phyloP scores from a whole-genome alignment of 2,329 filamentous ascomycete genomes.

The Corynespora cassiicola region DNA sequence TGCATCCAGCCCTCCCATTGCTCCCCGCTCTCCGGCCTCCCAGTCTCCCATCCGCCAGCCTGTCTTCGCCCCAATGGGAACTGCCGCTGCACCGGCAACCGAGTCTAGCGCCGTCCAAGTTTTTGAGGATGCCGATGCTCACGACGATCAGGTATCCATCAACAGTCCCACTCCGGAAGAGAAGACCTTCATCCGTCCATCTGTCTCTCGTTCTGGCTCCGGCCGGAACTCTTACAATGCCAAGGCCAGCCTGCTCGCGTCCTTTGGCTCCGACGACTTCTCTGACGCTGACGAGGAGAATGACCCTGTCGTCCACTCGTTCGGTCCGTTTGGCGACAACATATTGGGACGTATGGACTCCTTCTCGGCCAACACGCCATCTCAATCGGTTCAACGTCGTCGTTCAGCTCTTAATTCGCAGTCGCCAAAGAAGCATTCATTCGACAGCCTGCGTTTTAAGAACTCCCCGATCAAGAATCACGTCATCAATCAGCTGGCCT shows the following conservation, averaged over 20 bases:
- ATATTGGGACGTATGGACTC: slow-evolving; percentile 82
- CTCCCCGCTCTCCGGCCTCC: slow-evolving; percentile 79
- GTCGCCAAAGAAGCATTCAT: slow-evolving; percentile 34
- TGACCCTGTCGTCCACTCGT: slow-evolving; percentile 89
- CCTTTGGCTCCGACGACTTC: slow-evolving; percentile 63
- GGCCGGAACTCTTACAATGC: slow-evolving; percentile 23
- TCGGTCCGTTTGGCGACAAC: slow-evolving; percentile 87
- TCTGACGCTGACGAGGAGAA: slow-evolving; percentile 87
- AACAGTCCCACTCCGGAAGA: slow-evolving; percentile 31
- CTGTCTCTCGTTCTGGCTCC: slow-evolving; percentile 26
- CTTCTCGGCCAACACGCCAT: slow-evolving; percentile 71
- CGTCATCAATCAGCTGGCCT: slow-evolving; percentile 93
- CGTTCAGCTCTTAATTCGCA: slow-evolving; percentile 34
- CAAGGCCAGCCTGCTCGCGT: slow-evolving; percentile 35
- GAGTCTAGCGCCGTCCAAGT: slow-evolving; percentile 38
- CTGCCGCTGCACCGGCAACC: slow-evolving; percentile 39
- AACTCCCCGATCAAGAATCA: slow-evolving; percentile 74
- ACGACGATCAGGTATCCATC: slow-evolving; percentile 23
- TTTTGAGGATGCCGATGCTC: slow-evolving; percentile 47
- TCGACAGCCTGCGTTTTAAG: slow-evolving; percentile 37
- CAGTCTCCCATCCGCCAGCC: slow-evolving; percentile 64
- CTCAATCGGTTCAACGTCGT: slow-evolving; percentile 39
- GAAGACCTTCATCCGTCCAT: slow-evolving; percentile 38
- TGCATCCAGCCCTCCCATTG: slow-evolving; percentile 68
- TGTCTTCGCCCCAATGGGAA: slow-evolving; percentile 43